phyloP scores from a whole-genome alignment of 2,329 filamentous ascomycete species.

The Trichophyton mentagrophytes region DNA sequence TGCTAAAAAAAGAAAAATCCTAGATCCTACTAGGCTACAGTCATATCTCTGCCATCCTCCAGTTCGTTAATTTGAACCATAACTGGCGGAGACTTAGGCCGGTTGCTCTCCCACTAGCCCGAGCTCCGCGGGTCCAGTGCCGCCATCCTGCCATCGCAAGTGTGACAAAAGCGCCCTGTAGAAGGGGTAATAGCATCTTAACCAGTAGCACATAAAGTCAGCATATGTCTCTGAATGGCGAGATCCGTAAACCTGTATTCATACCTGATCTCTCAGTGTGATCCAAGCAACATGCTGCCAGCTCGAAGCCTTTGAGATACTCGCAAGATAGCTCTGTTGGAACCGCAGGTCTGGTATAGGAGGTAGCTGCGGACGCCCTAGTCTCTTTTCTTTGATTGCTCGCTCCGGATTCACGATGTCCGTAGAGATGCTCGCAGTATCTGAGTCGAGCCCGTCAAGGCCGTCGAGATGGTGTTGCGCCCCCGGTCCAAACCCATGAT shows the following conservation, averaged over 20 bases:
- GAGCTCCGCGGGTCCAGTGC: slow-evolving; percentile 69
- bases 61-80: slow-evolving; percentile 95
- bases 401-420: slow-evolving; percentile 33
- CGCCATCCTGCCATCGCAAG: slow-evolving; percentile 77
- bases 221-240: not conserved
- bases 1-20: not conserved
- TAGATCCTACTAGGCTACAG: not conserved
- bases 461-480: slow-evolving; percentile 61
- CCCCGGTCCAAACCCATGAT: slow-evolving; percentile 48
- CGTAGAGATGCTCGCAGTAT: slow-evolving; percentile 36
- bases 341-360: slow-evolving; percentile 73
- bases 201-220: not conserved
- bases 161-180: slow-evolving; percentile 83
- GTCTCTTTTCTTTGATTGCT: slow-evolving; percentile 22
- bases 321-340: slow-evolving; percentile 94
- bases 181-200: slow-evolving; percentile 70
- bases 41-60: slow-evolving; percentile 48
- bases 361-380: slow-evolving; percentile 46
- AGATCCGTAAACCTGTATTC: not conserved
- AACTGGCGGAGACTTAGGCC: slow-evolving; percentile 71
- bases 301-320: slow-evolving; percentile 65
- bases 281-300: slow-evolving; percentile 73
- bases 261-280: slow-evolving; percentile 76
- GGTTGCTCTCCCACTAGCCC: slow-evolving; percentile 60
- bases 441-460: slow-evolving; percentile 42